Evolutionary conservation across 257 asterid species (phyloP).

Genomic region (Fraxinus excelsior): DNA sequence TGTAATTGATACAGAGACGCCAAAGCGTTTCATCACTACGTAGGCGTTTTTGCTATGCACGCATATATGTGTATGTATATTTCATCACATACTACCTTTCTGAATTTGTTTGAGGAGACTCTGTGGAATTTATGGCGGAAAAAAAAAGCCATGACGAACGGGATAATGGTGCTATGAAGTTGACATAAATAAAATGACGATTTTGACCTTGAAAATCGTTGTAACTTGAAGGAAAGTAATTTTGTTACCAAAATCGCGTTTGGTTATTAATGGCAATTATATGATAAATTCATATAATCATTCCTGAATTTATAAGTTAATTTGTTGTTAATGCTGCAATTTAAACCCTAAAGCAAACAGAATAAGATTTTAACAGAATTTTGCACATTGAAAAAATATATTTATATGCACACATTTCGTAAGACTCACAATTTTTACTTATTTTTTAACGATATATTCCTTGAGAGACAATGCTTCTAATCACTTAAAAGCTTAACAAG

Average conservation of each 20-base stretch:
- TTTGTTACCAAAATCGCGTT: constrained; percentile 23
- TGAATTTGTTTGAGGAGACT: constrained; percentile 34
- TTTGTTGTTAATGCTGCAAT: no score
- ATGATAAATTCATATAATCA: no score
- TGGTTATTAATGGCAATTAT: constrained; percentile 12
- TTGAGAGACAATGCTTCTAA: no score
- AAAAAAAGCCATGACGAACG: neutral
- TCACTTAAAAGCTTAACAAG: no score
- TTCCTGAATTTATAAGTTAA: no score
- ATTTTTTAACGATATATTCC: no score
- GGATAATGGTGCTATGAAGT: neutral
- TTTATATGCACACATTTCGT: no score
- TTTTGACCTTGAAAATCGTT: neutral
- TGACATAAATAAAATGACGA: neutral
- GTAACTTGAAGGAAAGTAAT: neutral
- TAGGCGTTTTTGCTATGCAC: neutral
- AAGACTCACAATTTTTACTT: no score
- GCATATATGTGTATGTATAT: neutral
- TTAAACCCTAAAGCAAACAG: no score
- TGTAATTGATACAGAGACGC: constrained; percentile 19
- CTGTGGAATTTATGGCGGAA: constrained; percentile 20
- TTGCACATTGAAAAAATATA: no score
- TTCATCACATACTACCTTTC: constrained; percentile 17
- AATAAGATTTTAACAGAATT: no score
- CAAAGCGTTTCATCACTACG: constrained; percentile 20